Conservation (phyloP, 2,329 filamentous ascomycete species). For the Cadophora sp. region DNA sequence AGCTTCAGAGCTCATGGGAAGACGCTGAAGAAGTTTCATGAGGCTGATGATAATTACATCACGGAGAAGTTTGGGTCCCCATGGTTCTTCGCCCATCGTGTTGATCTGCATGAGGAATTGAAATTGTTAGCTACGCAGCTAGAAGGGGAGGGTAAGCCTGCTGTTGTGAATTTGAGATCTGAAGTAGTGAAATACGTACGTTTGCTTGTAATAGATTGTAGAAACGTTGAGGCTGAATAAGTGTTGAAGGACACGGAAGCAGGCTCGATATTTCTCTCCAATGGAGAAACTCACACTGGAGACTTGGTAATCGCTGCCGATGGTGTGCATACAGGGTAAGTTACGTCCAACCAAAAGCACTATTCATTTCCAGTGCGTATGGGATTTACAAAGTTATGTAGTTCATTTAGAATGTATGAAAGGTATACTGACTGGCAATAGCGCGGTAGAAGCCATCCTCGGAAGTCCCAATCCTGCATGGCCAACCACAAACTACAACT, state of each 20-base stretch:
- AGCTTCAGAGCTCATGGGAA: slow-evolving; percentile 42
- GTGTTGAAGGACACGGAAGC: slow-evolving; percentile 48
- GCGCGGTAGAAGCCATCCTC: slow-evolving; percentile 24
- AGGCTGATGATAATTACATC: slow-evolving; percentile 29
- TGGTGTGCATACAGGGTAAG: slow-evolving; percentile 44
- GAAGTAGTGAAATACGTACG: slow-evolving; percentile 48
- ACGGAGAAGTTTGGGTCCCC: slow-evolving; percentile 44
- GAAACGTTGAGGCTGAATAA: background rate
- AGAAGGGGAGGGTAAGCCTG: slow-evolving; percentile 47
- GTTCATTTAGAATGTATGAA: background rate
- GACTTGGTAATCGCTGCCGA: slow-evolving; percentile 50
- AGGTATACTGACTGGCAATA: background rate
- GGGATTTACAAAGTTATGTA: background rate
- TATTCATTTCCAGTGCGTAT: no score
- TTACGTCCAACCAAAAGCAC: background rate
- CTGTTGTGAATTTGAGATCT: slow-evolving; percentile 50
- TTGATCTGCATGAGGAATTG: slow-evolving; percentile 59
- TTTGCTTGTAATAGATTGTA: background rate
- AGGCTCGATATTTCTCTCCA: slow-evolving; percentile 53
- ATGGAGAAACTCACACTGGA: slow-evolving; percentile 43
- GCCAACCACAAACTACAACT: slow-evolving; percentile 37
- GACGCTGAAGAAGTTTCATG: slow-evolving; percentile 28
- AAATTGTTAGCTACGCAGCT: slow-evolving; percentile 54
- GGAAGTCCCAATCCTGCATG: slow-evolving; percentile 21
- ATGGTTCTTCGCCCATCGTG: slow-evolving; percentile 58